Evolutionary conservation across 179 eudicot species (phyloP), one percentile per base, ranked within the genome.

Genomic region (Nepenthes alata): DNA sequence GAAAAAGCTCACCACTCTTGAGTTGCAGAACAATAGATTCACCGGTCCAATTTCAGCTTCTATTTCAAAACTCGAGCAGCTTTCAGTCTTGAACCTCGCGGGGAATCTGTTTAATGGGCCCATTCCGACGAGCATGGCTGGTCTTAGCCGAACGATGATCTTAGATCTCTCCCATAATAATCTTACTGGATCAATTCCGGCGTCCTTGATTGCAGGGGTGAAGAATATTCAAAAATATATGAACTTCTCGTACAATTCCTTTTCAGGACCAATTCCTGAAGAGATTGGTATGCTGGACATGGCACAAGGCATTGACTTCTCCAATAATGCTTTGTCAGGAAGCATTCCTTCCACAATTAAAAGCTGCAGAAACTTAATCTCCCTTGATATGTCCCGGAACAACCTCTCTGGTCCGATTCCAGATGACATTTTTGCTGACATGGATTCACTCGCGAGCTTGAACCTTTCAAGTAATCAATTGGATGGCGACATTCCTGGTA

Each of bases 261-360:
- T 91, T 34, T 57, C 72, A 2, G 87, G 79, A 44, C 13, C 56
- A 36, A 65, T 91, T 14, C 95, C 96, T 44, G 68, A 73, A 12
- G 90, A 83, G 60, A 64, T 91, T 52, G 93, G 95, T 35, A 61
- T 36, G 68, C 62, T 89, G 55, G 79, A 80, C 14, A 91, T 91
- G 98, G 86, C 86, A 45, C 89, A 86, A 57, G 80, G 56, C 48
- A 86, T 91, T 16, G 93, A 91, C 67, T 16, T 89, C 62, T 89
- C 98, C 0, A 78, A 78, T 68, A 89, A 89, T 48, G 77, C 84
- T 58, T 64, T 91, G 8, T 81, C 93, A 11, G 95, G 96, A 53
- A 66, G 57, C 55, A 63, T 91, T 60, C 90, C 96, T 36, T 53
- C 47, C 13, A 13, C 82, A 44, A 67, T 91, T n/a, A 64, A 57